phyloP scores from a whole-genome alignment of 768 basidiomycete species.

The Kwoniella sp. region DNA sequence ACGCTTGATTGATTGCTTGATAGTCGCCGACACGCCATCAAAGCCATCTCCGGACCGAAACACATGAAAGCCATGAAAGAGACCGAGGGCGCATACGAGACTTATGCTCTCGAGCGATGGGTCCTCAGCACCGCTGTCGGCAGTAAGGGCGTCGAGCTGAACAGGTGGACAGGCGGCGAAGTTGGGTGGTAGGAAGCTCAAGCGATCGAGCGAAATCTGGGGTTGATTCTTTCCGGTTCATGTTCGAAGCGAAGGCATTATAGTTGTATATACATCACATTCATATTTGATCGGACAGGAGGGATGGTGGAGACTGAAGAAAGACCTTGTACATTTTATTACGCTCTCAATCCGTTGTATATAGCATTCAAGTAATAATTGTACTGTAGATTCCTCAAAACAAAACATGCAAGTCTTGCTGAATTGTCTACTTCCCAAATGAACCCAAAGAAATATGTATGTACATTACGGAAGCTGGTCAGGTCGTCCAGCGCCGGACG shows the following conservation, averaged over 20 bases:
- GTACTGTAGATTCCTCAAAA: too few species aligned
- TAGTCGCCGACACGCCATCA: conserved; percentile 77
- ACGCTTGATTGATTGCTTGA: neutral
- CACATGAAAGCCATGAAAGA: conserved; percentile 83
- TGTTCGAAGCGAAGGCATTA: neutral
- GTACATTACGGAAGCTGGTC: too few species aligned
- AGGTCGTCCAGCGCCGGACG: too few species aligned
- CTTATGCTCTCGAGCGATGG: conserved; percentile 76
- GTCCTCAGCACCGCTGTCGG: conserved; percentile 70
- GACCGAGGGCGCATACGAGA: conserved; percentile 67
- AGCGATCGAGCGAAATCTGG: neutral
- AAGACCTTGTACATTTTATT: too few species aligned
- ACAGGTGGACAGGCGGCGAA: conserved; percentile 66
- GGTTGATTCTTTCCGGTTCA: neutral
- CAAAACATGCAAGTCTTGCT: too few species aligned
- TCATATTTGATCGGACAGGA: too few species aligned
- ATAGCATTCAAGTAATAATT: too few species aligned
- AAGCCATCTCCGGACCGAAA: conserved; percentile 75
- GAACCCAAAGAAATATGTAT: too few species aligned
- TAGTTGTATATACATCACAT: neutral
- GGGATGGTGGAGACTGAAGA: too few species aligned
- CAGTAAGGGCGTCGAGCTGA: conserved; percentile 63
- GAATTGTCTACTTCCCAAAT: too few species aligned
- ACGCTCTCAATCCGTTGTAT: too few species aligned
- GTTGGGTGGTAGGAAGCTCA: conserved; percentile 66